phyloP scores from a whole-genome alignment of 768 basidiomycete genomes.

The Amanita phalloides region DNA sequence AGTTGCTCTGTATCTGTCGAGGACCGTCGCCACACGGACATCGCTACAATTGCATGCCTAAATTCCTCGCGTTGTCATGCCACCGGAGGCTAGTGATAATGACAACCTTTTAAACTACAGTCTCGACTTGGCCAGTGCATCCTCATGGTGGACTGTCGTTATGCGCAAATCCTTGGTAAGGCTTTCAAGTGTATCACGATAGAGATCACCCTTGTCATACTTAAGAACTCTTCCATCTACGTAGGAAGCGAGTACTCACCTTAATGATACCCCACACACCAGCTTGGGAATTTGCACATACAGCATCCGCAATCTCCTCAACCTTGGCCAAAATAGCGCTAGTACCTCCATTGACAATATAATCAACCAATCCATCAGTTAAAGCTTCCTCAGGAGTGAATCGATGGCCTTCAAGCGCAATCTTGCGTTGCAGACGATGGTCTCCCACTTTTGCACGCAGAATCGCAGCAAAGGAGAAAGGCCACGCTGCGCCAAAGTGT shows the following conservation, averaged over 20 bases:
- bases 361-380: slow-evolving; percentile 57
- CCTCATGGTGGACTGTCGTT: slow-evolving; percentile 28
- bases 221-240: background rate
- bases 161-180: slow-evolving; percentile 27
- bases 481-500: slow-evolving; percentile 77
- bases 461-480: slow-evolving; percentile 57
- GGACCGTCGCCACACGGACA: too few relatives aligned
- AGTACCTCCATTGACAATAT: slow-evolving; percentile 52
- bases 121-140: slow-evolving; percentile 38
- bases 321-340: slow-evolving; percentile 52
- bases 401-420: slow-evolving; percentile 71
- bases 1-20: too few relatives aligned
- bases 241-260: slow-evolving; percentile 21
- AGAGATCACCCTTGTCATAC: slow-evolving; percentile 36
- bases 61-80: too few relatives aligned
- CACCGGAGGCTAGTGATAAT: background rate
- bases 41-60: too few relatives aligned
- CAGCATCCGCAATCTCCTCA: slow-evolving; percentile 43
- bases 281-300: slow-evolving; percentile 37
- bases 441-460: slow-evolving; percentile 55
- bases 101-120: slow-evolving; percentile 16
- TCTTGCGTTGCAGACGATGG: slow-evolving; percentile 50
- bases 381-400: slow-evolving; percentile 69
- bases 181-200: slow-evolving; percentile 39
- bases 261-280: slow-evolving; percentile 73